A percentile compares a stretch with the other conserved stretches of the same genome.
Conservation (phyloP, 2,329 filamentous ascomycete species). For the Saccharata proteae region DNA sequence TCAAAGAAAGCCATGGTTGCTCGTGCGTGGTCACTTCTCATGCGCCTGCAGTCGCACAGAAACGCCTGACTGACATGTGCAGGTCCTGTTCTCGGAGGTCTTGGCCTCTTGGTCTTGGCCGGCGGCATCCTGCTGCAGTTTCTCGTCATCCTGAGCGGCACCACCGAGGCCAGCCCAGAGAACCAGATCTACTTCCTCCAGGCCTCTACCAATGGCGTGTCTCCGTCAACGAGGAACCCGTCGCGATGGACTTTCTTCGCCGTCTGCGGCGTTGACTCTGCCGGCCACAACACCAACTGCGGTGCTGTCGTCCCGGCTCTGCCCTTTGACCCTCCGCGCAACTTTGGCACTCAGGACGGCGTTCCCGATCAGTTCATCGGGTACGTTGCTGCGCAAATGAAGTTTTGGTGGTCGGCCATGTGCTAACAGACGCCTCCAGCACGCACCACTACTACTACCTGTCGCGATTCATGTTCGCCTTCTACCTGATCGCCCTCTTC, state of each 20-base stretch:
- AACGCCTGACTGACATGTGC: constrained; percentile 1
- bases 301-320: constrained; percentile 46
- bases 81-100: constrained; percentile 45
- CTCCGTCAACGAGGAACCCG: constrained; percentile 41
- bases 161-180: constrained; percentile 43
- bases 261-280: constrained; percentile 52
- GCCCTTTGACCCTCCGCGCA: constrained; percentile 52
- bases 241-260: constrained; percentile 90
- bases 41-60: background rate
- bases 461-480: constrained; percentile 87
- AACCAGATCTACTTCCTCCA: constrained; percentile 76
- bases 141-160: constrained; percentile 53
- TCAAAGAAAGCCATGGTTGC: constrained; percentile 13
- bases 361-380: constrained; percentile 44
- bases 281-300: constrained; percentile 49
- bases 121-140: constrained; percentile 52
- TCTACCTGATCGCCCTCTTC: constrained; percentile 74
- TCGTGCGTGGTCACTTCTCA: constrained; percentile 11
- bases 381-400: constrained; percentile 21
- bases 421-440: constrained; percentile 4
- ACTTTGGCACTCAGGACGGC: constrained; percentile 45
- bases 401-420: background rate
- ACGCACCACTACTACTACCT: constrained; percentile 64
- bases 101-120: constrained; percentile 50
- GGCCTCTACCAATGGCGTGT: constrained; percentile 64